Evolutionary conservation across 257 asterid species (phyloP), one percentile per base, ranked within the genome.

Genomic region (Lycium ferocissimum): DNA sequence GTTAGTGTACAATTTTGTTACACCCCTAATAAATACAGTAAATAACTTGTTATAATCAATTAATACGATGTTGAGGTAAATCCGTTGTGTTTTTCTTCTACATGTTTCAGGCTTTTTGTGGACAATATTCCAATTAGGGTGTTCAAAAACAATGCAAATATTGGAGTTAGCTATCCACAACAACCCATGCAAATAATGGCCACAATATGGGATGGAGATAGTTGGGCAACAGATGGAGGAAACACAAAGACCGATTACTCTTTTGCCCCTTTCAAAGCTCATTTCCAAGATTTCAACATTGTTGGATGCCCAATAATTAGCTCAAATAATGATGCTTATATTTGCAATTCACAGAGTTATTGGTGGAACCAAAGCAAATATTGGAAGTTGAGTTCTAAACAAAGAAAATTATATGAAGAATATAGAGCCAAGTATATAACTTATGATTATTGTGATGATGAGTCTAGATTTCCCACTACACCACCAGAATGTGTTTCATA

Each of bases 211-310:
- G 59, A 89, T 47, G 97, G 93, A 22, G 89, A 81, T 0, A 17
- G 79, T 54, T 94, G 97, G 98, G 97, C 96, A 8, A 93, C 97
- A 4, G 93, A 91, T 61, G 97, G 98, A 26, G 95, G 94, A 17
- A 61, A 5, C 20, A 89, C 88, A 0, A 92, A 87, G 92, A 91
- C 38, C 11, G 58, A 93, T 57, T 95, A 96, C 96, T 83, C 93
- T 1, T 6, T 58, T 47, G 90, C 93, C 13, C 98, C 98, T 17
- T 95, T 94, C 82, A 33, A 12, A 18, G 95, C 97, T n/a, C 65
- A 84, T 0, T 95, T 88, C 56, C 86, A 86, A 51, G 95, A 83
- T 2, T 92, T 92, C 86, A 54, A 18, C 1, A 82, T 91, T 17
- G 88, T 40, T 35, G 96, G 88, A 2, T 91, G 96, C 87, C 53